A percentile compares a stretch with the other conserved stretches of the same genome.
phyloP scores from a whole-genome alignment of 2,329 filamentous ascomycete genomes.

The Zasmidium cellare region DNA sequence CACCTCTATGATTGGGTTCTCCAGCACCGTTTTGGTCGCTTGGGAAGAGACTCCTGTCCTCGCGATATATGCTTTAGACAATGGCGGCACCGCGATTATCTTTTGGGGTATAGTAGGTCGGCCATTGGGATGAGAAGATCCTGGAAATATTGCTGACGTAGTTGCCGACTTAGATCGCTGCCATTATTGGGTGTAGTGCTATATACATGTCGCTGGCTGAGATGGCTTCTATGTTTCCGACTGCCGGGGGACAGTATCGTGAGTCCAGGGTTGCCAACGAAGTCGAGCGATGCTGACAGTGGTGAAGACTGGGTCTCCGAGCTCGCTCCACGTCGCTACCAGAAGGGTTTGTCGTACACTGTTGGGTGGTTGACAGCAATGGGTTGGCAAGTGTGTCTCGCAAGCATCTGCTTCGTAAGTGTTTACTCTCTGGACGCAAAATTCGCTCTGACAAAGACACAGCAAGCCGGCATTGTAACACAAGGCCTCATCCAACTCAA shows the following conservation, averaged over 20 bases:
- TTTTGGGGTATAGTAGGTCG: too few species aligned
- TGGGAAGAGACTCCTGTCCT: background rate
- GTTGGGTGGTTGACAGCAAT: slow-evolving; percentile 46
- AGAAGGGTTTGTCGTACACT: slow-evolving; percentile 45
- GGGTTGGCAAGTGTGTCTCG: background rate
- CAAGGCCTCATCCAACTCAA: slow-evolving; percentile 43
- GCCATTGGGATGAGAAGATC: too few species aligned
- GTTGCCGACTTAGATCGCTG: too few species aligned
- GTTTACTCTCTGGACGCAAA: too few species aligned
- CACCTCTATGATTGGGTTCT: background rate
- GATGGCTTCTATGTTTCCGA: slow-evolving; percentile 33
- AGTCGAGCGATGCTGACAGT: too few species aligned
- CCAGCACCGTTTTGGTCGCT: background rate
- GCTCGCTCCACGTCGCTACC: slow-evolving; percentile 42
- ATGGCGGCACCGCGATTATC: background rate
- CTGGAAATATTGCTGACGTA: too few species aligned
- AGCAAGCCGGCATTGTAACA: slow-evolving; percentile 39
- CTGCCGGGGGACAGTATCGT: slow-evolving; percentile 23
- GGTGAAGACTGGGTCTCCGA: slow-evolving; percentile 49
- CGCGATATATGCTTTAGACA: background rate
- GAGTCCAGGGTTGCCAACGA: too few species aligned
- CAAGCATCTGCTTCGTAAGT: background rate
- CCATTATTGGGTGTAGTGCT: too few species aligned
- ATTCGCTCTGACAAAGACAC: too few species aligned
- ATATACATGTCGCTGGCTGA: too few species aligned